Evolutionary conservation across 352 stramenopile species (phyloP).

Genomic region (Elongisporangium prolatum): DNA sequence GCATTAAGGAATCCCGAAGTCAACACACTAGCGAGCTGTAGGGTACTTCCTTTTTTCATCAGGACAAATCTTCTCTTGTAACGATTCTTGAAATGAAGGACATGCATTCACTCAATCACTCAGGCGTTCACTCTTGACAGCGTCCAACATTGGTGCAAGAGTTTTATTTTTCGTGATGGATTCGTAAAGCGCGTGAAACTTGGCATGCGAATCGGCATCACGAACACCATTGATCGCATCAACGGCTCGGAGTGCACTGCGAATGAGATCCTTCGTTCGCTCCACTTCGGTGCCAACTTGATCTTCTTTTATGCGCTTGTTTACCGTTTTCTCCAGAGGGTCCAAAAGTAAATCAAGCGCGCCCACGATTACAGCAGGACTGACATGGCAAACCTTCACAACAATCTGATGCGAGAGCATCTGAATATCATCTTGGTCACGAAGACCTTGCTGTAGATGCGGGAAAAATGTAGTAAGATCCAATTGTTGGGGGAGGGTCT

Average conservation of each 20-base stretch:
- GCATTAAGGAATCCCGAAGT: background rate
- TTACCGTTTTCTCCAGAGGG: constrained; percentile 93
- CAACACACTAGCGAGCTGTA: background rate
- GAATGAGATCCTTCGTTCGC: constrained; percentile 95
- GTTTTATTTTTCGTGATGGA: constrained; percentile 66
- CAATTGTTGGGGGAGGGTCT: constrained; percentile 90
- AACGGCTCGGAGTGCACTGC: constrained; percentile 90
- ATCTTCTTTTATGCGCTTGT: constrained; percentile 94
- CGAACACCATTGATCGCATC: constrained; percentile 69
- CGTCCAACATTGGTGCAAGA: constrained; percentile 52
- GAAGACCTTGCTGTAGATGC: constrained; percentile 89
- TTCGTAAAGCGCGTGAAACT: constrained; percentile 56
- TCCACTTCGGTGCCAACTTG: constrained; percentile 96
- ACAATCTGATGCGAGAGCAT: constrained; percentile 97
- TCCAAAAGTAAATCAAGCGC: constrained; percentile 89
- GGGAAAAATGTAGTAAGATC: constrained; percentile 92
- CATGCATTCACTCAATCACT: constrained; percentile 15
- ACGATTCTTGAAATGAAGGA: background rate
- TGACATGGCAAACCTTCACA: constrained; percentile 89
- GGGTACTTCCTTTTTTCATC: background rate
- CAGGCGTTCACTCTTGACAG: constrained; percentile 52
- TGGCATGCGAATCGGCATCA: constrained; percentile 71
- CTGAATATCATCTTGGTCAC: constrained; percentile 95
- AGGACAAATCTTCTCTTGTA: background rate
- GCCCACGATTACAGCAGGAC: constrained; percentile 77